Base-by-base conservation (phyloP, 2,329 filamentous ascomycete genomes). In the Colletotrichum cordylinicola region DNA sequence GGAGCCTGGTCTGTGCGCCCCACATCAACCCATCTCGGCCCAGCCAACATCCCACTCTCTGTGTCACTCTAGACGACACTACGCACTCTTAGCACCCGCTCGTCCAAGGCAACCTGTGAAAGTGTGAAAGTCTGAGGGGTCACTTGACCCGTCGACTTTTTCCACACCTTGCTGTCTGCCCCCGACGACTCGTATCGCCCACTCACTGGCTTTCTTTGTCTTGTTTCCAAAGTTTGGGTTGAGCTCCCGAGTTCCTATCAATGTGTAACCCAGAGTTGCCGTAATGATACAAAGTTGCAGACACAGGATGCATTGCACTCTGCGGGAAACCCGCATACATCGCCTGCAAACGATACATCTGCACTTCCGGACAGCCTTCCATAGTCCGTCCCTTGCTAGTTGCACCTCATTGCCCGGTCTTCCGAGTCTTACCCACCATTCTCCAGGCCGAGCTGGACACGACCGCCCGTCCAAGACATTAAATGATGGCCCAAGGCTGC, bases 1-100 rank as follows among this genome's bases (percentile, higher is more conserved):
- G 24, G 37, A 75, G 72, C 64, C 70, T 73, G 72, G 73, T 69
- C 71, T 69, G 67, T 75, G 66, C 72, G 56, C 74, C 73, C 74
- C 70, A 74, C 74, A 58, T 56, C 60, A 58, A 35, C 58, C 64
- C 58, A 60, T 69, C 65, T 58, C 37, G 56, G 43, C 74, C 70
- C 58, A 74, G 60, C 67, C 56, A 52, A 67, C 74, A 69, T 52
- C 43, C 70, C 69, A 75, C 74, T 58, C 31, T n/a, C 31, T 31
- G 67, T 62, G 67, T 62, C 70, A 64, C 33, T 73, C 60, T 64
- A 52, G 58, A 61, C 52, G 58, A 24, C 29, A 33, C 27, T 31
- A 61, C 24, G 16, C 29, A 12, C 29, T 61, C 68, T 43, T 61
- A 37, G 27, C 29, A 62, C 33, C 60, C 31, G 58, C 48, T 64